A percentile compares a stretch with the other conserved stretches of the same genome.
These are phyloP conservation scores for Wickerhamomyces tratensis DNA, from an alignment of 805 yeast genomes.

Conservation along the genomic window DNA sequence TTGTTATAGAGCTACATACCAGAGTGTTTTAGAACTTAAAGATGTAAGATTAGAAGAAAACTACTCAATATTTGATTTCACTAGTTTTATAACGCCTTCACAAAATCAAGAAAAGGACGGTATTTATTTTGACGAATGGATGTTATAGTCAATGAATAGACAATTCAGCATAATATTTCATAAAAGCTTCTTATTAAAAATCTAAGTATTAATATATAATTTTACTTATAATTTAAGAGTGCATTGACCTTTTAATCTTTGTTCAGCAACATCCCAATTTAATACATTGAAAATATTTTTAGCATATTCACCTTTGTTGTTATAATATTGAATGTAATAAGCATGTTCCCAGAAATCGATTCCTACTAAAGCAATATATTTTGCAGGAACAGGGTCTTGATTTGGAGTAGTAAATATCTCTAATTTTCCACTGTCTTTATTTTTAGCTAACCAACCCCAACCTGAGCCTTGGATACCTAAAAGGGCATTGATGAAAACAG, in stretches of 20 bases:
- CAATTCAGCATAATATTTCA: too few species aligned
- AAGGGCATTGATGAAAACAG: constrained; percentile 30
- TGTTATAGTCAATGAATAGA: too few species aligned
- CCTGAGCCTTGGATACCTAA: constrained; percentile 45
- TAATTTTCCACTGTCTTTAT: constrained; percentile 28
- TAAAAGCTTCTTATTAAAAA: too few species aligned
- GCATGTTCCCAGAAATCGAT: constrained; percentile 50
- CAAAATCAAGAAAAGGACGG: constrained; percentile 25
- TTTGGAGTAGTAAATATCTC: constrained; percentile 36
- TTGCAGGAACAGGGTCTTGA: constrained; percentile 35
- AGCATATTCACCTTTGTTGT: constrained; percentile 39
- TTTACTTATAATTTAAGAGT: constrained; percentile 4
- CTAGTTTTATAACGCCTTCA: constrained; percentile 27
- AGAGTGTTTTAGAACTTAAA: constrained; percentile 62
- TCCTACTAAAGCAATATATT: constrained; percentile 35
- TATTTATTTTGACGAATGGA: constrained; percentile 41
- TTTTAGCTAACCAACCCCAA: constrained; percentile 42
- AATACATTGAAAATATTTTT: constrained; percentile 42
- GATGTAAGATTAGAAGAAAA: constrained; percentile 18
- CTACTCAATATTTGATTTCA: constrained; percentile 32
- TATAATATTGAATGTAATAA: constrained; percentile 42
- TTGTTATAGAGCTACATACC: constrained; percentile 76
- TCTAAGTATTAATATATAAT: too few species aligned
- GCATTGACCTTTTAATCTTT: constrained; percentile 22
- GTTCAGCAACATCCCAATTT: constrained; percentile 41